These are phyloP conservation scores for Salix purpurea DNA, from an alignment of 345 rosid genomes.

Conservation along the genomic window DNA sequence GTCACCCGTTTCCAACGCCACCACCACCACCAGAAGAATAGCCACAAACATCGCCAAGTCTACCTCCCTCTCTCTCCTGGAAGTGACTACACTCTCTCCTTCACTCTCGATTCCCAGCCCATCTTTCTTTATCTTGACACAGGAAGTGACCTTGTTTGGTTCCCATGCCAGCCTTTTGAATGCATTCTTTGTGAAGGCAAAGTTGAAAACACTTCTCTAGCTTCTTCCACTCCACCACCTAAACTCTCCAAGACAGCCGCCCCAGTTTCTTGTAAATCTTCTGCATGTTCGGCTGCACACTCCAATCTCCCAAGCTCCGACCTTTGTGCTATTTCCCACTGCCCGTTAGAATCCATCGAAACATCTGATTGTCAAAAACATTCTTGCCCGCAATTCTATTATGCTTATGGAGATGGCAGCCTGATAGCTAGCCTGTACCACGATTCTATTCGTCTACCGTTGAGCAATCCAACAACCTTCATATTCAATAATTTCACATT, in stretches of 20 bases:
- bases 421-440: constrained; percentile 55
- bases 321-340: constrained; percentile 73
- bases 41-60: constrained; percentile 38
- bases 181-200: constrained; percentile 87
- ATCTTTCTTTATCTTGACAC: constrained; percentile 88
- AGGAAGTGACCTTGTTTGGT: constrained; percentile 96
- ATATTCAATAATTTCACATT: constrained; percentile 64
- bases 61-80: constrained; percentile 89
- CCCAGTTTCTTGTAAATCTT: constrained; percentile 53
- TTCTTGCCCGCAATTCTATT: constrained; percentile 78
- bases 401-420: constrained; percentile 95
- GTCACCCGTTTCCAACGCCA: constrained; percentile 60
- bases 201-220: constrained; percentile 17
- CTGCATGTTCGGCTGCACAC: constrained; percentile 81
- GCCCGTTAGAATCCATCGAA: constrained; percentile 79
- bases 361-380: constrained; percentile 58
- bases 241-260: constrained; percentile 47
- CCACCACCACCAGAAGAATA: constrained; percentile 21
- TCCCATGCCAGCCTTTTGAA: constrained; percentile 81
- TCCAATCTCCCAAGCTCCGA: constrained; percentile 61
- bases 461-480: constrained; percentile 30
- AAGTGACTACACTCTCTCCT: constrained; percentile 75
- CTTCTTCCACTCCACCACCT: constrained; percentile 31
- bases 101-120: constrained; percentile 43
- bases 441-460: constrained; percentile 52